phyloP scores from a whole-genome alignment of 2,329 filamentous ascomycete species.

The Talaromyces sp. region DNA sequence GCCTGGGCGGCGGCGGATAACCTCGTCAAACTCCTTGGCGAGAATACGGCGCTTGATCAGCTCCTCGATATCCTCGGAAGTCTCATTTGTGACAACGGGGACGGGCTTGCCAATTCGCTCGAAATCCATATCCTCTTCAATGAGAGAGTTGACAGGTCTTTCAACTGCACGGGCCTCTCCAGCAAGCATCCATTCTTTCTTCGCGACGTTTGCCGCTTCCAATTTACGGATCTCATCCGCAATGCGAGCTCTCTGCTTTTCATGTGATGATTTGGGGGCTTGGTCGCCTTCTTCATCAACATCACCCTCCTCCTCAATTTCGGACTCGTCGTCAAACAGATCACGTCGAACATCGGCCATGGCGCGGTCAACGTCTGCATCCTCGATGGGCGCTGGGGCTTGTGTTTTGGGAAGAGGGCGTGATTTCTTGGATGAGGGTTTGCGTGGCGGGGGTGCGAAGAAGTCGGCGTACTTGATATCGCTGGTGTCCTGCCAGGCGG shows the following conservation, averaged over 20 bases:
- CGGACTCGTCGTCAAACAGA: conserved; percentile 75
- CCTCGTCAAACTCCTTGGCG: conserved; percentile 87
- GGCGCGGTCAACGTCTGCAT: conserved; percentile 74
- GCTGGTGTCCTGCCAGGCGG: conserved; percentile 74
- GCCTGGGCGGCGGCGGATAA: conserved; percentile 78
- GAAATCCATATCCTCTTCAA: conserved; percentile 94
- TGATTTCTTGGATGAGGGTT: conserved; percentile 60
- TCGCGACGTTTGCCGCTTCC: conserved; percentile 84
- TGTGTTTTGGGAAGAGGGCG: conserved; percentile 59
- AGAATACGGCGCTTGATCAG: conserved; percentile 93
- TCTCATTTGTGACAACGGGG: conserved; percentile 87
- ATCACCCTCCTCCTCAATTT: conserved; percentile 62
- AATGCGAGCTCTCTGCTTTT: conserved; percentile 82
- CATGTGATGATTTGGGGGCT: conserved; percentile 68
- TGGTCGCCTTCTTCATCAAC: conserved; percentile 61
- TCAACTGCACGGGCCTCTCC: conserved; percentile 84
- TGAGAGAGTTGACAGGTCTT: conserved; percentile 84
- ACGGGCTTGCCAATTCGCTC: conserved; percentile 94
- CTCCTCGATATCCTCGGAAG: conserved; percentile 88
- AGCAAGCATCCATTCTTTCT: conserved; percentile 85
- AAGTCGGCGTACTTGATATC: conserved; percentile 91
- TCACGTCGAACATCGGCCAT: conserved; percentile 88
- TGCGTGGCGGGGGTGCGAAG: conserved; percentile 81
- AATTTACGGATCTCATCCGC: conserved; percentile 88
- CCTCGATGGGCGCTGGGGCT: conserved; percentile 50